These are phyloP conservation scores for Hamiltosporidium magnivora DNA, from an alignment of 371 early-diverging fungal genomes.

Conservation along the genomic window DNA sequence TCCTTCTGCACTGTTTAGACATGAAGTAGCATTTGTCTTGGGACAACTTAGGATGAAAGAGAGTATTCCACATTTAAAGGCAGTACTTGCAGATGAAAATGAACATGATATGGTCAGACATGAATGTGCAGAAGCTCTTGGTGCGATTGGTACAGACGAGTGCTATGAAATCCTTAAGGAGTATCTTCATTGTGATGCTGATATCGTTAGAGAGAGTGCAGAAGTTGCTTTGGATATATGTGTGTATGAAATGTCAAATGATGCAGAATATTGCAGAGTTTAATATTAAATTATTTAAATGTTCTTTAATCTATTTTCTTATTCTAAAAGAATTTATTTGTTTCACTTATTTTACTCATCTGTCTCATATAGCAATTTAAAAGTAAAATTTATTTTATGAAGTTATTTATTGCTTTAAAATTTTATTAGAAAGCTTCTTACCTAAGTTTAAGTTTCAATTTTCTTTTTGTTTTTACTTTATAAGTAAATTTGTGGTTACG, in stretches of 20 bases:
- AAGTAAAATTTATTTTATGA: too few relatives aligned
- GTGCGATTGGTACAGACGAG: constrained; percentile 85
- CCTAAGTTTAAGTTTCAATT: too few relatives aligned
- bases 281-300: too few relatives aligned
- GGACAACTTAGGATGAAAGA: constrained; percentile 88
- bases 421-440: too few relatives aligned
- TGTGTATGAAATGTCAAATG: constrained; percentile 63
- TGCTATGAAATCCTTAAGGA: constrained; percentile 63
- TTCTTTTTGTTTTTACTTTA: too few relatives aligned
- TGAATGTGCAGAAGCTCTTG: constrained; percentile 95
- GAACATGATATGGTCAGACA: constrained; percentile 93
- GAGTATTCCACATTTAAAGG: constrained; percentile 68
- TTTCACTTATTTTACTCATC: too few relatives aligned
- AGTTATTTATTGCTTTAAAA: too few relatives aligned
- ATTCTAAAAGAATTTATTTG: too few relatives aligned
- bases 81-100: constrained; percentile 60
- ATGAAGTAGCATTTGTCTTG: constrained; percentile 90
- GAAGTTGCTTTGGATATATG: constrained; percentile 88
- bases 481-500: too few relatives aligned
- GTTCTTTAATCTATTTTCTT: too few relatives aligned
- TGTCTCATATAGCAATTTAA: too few relatives aligned
- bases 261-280: background rate
- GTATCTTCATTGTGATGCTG: constrained; percentile 64
- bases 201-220: constrained; percentile 83
- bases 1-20: constrained; percentile 72